Evolutionary conservation across 176 grass and related monocot species (phyloP), one percentile per base, ranked within the genome.

Genomic region (Bonia amplexicaulis): DNA sequence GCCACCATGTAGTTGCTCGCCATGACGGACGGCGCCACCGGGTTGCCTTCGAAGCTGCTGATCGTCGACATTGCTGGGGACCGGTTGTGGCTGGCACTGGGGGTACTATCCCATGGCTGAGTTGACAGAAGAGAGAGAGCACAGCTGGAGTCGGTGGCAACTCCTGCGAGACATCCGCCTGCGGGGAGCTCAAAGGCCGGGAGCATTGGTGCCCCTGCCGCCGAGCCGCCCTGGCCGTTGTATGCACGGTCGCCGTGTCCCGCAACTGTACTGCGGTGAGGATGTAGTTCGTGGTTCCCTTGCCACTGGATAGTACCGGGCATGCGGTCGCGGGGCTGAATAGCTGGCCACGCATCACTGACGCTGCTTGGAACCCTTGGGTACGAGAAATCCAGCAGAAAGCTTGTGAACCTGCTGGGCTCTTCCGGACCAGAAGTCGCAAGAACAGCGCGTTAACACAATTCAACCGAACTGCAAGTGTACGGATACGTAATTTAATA

Each of bases 101-200:
- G 84, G 79, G 84, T 66, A 69, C 63, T 76, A 85, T 81, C 86
- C 88, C 88, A 93, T 84, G 84, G 90, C 82, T 93, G 95, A 91
- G 89, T 94, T 97, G 95, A 97, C 95, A 97, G 95, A 97, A 97
- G 95, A 97, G 95, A 97, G 95, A 97, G 95, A 97, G 95, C 95
- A 97, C 95, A 97, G 85, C 95, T 94, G 26, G 92, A 97, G 85
- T 94, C 95, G 9, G 90, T 74, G 52, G 90, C 70, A 79, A 91
- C 89, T 82, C 87, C 88, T 66, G 90, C n/a, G 10, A 93, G 78
- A 70, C 73, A 80, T 79, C 85, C 91, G n/a, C 82, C 87, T 0
- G 87, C 85, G 55, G 89, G 89, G 73, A 97, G 85, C 79, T 98
- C 93, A 10, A 80, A 81, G 44, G 42, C 27, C 3, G 90, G 87